These are phyloP conservation scores for Neospermospora avenae DNA, from an alignment of 2,329 filamentous ascomycete species.

Conservation along the genomic window DNA sequence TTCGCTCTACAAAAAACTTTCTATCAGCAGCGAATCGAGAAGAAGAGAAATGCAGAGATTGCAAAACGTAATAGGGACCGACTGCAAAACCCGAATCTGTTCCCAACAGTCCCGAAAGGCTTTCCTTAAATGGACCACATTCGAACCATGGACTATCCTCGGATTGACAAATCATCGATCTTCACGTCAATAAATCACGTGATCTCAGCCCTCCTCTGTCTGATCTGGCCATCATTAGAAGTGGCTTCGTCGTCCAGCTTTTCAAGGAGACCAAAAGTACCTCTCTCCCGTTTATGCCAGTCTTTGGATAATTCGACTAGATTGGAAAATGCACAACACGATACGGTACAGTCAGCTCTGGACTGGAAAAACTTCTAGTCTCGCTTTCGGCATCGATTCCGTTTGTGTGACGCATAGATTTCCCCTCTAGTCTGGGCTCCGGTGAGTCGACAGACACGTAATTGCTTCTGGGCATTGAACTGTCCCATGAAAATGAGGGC, in stretches of 20 bases:
- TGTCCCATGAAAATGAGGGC: slow-evolving; percentile 11
- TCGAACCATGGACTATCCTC: not conserved
- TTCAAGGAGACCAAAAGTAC: not conserved
- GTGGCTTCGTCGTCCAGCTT: not conserved
- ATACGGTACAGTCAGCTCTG: slow-evolving; percentile 30
- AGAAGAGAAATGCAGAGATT: slow-evolving; percentile 72
- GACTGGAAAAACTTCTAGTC: not conserved
- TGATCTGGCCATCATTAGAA: not conserved
- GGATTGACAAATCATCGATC: not conserved
- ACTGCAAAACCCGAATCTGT: slow-evolving; percentile 71
- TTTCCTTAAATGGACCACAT: slow-evolving; percentile 37
- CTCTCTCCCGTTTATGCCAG: not conserved
- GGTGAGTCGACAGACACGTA: slow-evolving; percentile 17
- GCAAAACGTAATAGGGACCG: slow-evolving; percentile 80
- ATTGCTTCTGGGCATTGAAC: slow-evolving; percentile 8
- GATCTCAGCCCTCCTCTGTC: not conserved
- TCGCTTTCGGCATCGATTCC: slow-evolving; percentile 4
- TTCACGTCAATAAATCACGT: not conserved
- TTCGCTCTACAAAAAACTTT: slow-evolving; percentile 87
- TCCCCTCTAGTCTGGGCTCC: slow-evolving; percentile 8
- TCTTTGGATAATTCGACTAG: not conserved
- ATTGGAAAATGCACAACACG: slow-evolving; percentile 12
- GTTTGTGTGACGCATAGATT: slow-evolving; percentile 7
- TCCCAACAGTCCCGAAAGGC: slow-evolving; percentile 78
- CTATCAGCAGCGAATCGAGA: slow-evolving; percentile 79